Evolutionary conservation across 1,139 yeast genomes (phyloP).

Genomic region (Suhomyces maxii): DNA sequence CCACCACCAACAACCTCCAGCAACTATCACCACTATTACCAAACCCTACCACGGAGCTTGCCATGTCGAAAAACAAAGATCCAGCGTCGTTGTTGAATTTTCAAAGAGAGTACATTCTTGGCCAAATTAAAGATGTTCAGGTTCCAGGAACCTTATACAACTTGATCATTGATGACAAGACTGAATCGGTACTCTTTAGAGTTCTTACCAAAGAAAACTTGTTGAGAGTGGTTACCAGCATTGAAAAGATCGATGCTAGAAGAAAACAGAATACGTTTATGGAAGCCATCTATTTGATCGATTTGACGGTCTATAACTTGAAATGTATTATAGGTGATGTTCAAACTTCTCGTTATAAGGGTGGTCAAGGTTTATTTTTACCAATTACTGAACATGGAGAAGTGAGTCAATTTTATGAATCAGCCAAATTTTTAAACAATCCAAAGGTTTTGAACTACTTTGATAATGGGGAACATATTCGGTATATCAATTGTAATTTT

Average conservation of each 20-base stretch:
- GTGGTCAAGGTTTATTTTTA: slow-evolving; percentile 40
- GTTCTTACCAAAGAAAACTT: slow-evolving; percentile 40
- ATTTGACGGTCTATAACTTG: slow-evolving; percentile 37
- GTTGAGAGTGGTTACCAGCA: slow-evolving; percentile 42
- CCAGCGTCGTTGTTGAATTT: slow-evolving; percentile 35
- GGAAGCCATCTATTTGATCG: slow-evolving; percentile 45
- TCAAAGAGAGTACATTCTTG: slow-evolving; percentile 38
- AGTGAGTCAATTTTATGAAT: slow-evolving; percentile 26
- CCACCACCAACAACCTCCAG: not conserved
- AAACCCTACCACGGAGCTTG: not conserved
- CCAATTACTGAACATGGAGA: slow-evolving; percentile 30
- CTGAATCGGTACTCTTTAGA: slow-evolving; percentile 36
- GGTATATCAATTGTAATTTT: slow-evolving; percentile 29
- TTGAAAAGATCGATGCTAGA: slow-evolving; percentile 39
- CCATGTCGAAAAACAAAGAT: slow-evolving; percentile 27
- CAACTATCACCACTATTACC: not conserved
- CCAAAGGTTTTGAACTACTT: slow-evolving; percentile 35
- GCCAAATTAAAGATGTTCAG: slow-evolving; percentile 36
- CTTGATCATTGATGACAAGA: slow-evolving; percentile 38
- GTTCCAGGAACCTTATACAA: slow-evolving; percentile 37
- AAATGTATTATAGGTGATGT: slow-evolving; percentile 47
- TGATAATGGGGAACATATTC: slow-evolving; percentile 29
- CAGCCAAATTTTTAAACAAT: slow-evolving; percentile 30
- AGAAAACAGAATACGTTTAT: slow-evolving; percentile 39
- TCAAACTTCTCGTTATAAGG: slow-evolving; percentile 36